Evolutionary conservation across 345 rosid genomes (phyloP), one percentile per base, ranked within the genome.

Genomic region (Salix brachista): DNA sequence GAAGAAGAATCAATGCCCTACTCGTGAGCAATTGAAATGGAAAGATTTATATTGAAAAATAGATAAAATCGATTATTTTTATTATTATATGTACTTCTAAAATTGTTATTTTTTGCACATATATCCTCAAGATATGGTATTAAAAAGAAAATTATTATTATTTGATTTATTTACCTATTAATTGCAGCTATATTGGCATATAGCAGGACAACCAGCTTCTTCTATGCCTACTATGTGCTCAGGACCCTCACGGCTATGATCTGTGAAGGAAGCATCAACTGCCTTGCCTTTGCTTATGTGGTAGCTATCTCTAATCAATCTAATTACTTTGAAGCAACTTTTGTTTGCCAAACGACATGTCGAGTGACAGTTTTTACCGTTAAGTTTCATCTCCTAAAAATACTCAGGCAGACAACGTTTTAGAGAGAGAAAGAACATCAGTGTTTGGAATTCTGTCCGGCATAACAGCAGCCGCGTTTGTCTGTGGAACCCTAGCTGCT

Each of bases 281-380:
- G 94, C 82, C 91, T 95, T 17, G 94, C 97, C 48, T 88, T 81
- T 77, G 98, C 98, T 56, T 93, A 95, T 74, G 89, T 91, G 95
- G 98, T 95, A 89, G 74, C 32, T 37, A 72, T 46, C 58, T 34
- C 54, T 41, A 12, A 23, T 1, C 19, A 26, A 25, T 28, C 67
- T 41, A 39, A 21, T 46, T 46, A 46, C 50, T 46, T 46, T 14
- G 17, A 12, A 14, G 5, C 4, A 46, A 12, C 50, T 13, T 13
- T 46, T 12, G 50, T 16, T 12, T 46, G 50, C 18, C 50, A 46
- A 13, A 14, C 14, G 62, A 58, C 5, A 52, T 18, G 58, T 18
- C 58, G n/a, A 18, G 58, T 6, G 23, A 18, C 23, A 2, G 10
- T 52, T 19, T 18, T 17, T 52, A 52, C 23, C n/a, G 58, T 52